Evolutionary conservation across 75 land plant genomes (phyloP).

Genomic region (Picea sitchensis): DNA sequence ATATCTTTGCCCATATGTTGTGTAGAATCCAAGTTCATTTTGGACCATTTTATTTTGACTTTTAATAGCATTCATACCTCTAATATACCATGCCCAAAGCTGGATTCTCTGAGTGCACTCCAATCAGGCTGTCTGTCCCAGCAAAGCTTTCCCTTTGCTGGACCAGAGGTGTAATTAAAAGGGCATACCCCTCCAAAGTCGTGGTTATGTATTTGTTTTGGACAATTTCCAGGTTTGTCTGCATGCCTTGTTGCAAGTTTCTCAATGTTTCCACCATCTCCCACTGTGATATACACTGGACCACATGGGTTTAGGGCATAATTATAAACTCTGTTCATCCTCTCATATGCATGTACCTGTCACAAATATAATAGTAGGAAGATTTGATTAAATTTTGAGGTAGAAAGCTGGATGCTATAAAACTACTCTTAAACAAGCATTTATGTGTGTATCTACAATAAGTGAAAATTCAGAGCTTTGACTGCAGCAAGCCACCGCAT

Average conservation of each 20-base stretch:
- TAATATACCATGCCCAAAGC: slow-evolving; percentile 45
- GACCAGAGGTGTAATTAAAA: slow-evolving; percentile 32
- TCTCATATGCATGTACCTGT: slow-evolving; percentile 42
- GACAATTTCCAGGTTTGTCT: slow-evolving; percentile 15
- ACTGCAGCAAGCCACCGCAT: slow-evolving; percentile 1
- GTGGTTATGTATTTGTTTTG: slow-evolving; percentile 1
- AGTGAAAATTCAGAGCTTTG: background rate
- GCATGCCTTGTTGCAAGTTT: slow-evolving; percentile 24
- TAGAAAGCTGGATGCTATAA: background rate
- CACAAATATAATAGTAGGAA: background rate
- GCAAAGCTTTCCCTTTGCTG: slow-evolving; percentile 44
- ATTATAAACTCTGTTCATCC: slow-evolving; percentile 33
- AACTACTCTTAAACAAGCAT: background rate
- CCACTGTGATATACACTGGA: slow-evolving; percentile 31
- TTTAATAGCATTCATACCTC: slow-evolving; percentile 16
- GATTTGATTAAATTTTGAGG: background rate
- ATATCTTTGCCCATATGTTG: too few relatives aligned
- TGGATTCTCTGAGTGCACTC: slow-evolving; percentile 41
- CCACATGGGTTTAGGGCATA: slow-evolving; percentile 22
- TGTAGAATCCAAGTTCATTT: too few relatives aligned
- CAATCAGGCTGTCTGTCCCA: slow-evolving; percentile 44
- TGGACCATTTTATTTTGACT: too few relatives aligned
- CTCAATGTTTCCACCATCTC: slow-evolving; percentile 43
- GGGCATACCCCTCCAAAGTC: slow-evolving; percentile 9
- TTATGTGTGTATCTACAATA: background rate